phyloP scores from a whole-genome alignment of 208 protist genomes.

The Balamuthia mandrillaris region DNA sequence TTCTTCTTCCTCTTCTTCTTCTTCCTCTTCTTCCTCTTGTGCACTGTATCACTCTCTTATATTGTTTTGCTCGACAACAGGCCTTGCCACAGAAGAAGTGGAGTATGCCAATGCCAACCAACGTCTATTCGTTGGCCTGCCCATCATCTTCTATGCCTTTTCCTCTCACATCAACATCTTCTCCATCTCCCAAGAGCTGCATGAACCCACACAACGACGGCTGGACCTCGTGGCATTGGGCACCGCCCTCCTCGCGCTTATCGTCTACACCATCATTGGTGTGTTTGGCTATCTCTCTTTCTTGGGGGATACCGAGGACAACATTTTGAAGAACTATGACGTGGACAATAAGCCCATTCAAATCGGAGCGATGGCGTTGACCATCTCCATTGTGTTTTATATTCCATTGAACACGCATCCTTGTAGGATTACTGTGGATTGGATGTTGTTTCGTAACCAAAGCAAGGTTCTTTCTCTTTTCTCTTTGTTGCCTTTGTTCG shows the following conservation, averaged over 20 bases:
- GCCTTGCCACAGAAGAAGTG: neutral
- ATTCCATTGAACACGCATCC: slow-evolving; percentile 5
- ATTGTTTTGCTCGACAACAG: no score
- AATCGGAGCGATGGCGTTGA: neutral
- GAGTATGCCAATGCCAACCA: neutral
- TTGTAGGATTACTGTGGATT: neutral
- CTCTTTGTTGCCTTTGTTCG: no score
- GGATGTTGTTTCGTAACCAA: neutral
- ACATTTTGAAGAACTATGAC: slow-evolving; percentile 19
- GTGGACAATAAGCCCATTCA: neutral
- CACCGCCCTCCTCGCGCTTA: neutral
- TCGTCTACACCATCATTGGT: neutral
- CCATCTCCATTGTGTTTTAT: neutral
- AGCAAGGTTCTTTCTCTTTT: no score
- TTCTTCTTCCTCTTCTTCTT: no score
- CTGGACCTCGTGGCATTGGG: neutral
- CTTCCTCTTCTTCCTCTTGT: no score
- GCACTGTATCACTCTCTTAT: no score
- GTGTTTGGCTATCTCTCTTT: slow-evolving; percentile 1
- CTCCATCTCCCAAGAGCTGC: neutral
- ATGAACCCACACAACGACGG: neutral
- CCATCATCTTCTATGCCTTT: neutral
- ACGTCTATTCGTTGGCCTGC: neutral
- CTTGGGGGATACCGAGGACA: neutral
- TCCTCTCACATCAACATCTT: slow-evolving; percentile 24